These are phyloP conservation scores for Phialophora chinensis DNA, from an alignment of 2,329 filamentous ascomycete species.

Conservation along the genomic window DNA sequence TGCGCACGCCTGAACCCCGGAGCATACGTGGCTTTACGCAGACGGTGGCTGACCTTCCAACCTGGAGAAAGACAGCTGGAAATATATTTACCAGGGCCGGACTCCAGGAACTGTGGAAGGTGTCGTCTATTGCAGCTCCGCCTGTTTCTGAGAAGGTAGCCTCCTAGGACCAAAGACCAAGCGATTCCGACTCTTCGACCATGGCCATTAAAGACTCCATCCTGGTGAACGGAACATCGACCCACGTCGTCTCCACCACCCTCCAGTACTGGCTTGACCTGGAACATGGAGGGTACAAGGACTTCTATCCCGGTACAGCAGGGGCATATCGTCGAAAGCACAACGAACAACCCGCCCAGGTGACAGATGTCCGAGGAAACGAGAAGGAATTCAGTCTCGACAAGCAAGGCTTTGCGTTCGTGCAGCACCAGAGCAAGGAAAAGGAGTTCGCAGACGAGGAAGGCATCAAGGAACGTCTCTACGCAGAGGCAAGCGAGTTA, in stretches of 20 bases:
- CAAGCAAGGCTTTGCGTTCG: conserved; percentile 53
- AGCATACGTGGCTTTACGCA: neutral
- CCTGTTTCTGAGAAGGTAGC: neutral
- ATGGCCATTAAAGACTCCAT: conserved; percentile 19
- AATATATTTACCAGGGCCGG: neutral
- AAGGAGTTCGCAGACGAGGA: conserved; percentile 52
- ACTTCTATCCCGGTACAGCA: conserved; percentile 20
- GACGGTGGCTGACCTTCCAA: neutral
- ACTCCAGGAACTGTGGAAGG: neutral
- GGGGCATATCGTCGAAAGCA: conserved; percentile 7
- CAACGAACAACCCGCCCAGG: neutral
- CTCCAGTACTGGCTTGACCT: conserved; percentile 19
- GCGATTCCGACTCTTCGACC: neutral
- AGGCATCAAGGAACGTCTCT: conserved; percentile 49
- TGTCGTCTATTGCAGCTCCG: neutral
- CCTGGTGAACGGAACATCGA: neutral
- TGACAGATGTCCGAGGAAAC: conserved; percentile 14
- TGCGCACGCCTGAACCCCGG: neutral
- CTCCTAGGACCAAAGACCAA: neutral
- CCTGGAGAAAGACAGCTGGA: neutral
- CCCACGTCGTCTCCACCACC: conserved; percentile 8
- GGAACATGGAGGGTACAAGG: neutral
- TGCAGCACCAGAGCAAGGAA: conserved; percentile 48
- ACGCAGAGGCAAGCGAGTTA: conserved; percentile 53
- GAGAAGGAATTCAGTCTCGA: conserved; percentile 51